A percentile compares a stretch with the other conserved stretches of the same genome.
These are phyloP conservation scores for Suhomyces bolitotheri DNA, from an alignment of 1,139 yeast genomes.

Conservation along the genomic window DNA sequence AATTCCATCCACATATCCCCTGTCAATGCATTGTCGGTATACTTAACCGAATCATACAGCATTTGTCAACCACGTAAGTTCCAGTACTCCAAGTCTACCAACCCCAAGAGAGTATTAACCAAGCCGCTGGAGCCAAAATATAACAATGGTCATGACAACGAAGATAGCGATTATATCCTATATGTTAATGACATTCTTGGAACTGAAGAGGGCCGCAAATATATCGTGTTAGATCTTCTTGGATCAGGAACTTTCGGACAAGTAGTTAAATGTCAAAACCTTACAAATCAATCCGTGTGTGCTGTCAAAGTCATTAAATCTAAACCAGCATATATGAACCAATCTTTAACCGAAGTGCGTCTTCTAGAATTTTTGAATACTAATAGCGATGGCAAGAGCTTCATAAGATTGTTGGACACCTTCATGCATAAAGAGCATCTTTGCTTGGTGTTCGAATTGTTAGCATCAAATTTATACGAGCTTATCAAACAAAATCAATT, in stretches of 20 bases:
- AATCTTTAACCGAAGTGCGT: slow-evolving; percentile 87
- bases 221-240: slow-evolving; percentile 81
- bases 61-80: slow-evolving; percentile 83
- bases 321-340: slow-evolving; percentile 88
- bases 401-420: slow-evolving; percentile 78
- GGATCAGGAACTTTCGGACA: slow-evolving; percentile 99
- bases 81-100: slow-evolving; percentile 78
- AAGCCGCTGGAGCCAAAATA: slow-evolving; percentile 84
- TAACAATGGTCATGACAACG: slow-evolving; percentile 87
- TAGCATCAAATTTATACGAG: slow-evolving; percentile 88
- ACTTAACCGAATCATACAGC: slow-evolving; percentile 76
- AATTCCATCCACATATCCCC: slow-evolving; percentile 86
- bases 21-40: slow-evolving; percentile 73
- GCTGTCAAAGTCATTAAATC: slow-evolving; percentile 96
- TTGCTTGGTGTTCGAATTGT: slow-evolving; percentile 86
- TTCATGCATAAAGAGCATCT: slow-evolving; percentile 91
- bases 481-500: slow-evolving; percentile 90
- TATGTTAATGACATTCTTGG: slow-evolving; percentile 95
- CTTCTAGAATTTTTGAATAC: slow-evolving; percentile 78
- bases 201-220: slow-evolving; percentile 80
- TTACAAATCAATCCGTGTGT: slow-evolving; percentile 82
- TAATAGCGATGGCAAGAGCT: slow-evolving; percentile 72
- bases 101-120: slow-evolving; percentile 89
- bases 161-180: slow-evolving; percentile 84
- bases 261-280: slow-evolving; percentile 94